Conservation (phyloP, 2,329 filamentous ascomycete species). For the Fusarium sp. region DNA sequence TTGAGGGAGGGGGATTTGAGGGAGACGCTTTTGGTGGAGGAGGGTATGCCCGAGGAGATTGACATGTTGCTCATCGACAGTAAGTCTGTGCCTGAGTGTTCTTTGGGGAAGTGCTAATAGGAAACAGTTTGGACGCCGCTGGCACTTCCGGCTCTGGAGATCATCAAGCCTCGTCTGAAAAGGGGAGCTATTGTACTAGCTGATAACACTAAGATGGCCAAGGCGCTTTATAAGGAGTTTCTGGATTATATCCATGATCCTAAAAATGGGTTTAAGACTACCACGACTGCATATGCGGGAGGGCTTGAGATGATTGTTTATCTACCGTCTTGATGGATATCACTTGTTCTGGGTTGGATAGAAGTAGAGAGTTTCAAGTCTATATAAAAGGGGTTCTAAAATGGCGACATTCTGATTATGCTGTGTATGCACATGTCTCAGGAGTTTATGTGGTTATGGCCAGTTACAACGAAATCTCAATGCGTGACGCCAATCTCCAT, state of each 20-base stretch:
- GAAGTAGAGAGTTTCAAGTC: not conserved
- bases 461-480: constrained; percentile 20
- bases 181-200: constrained; percentile 62
- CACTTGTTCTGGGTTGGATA: not conserved
- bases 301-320: constrained; percentile 51
- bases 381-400: not conserved
- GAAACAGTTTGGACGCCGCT: constrained; percentile 67
- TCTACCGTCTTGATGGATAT: constrained; percentile 13
- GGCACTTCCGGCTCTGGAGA: constrained; percentile 64
- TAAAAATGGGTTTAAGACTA: constrained; percentile 62
- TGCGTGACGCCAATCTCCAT: constrained; percentile 46
- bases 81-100: constrained; percentile 53
- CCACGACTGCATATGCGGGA: constrained; percentile 50
- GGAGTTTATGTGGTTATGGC: not conserved
- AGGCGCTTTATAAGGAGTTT: constrained; percentile 61
- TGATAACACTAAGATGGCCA: constrained; percentile 61
- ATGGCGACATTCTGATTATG: no score
- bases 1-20: constrained; percentile 69
- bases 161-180: constrained; percentile 61
- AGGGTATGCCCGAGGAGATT: constrained; percentile 58
- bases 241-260: constrained; percentile 60
- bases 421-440: not conserved
- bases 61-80: constrained; percentile 73
- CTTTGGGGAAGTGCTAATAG: not conserved
- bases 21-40: constrained; percentile 61